Evolutionary conservation across 768 basidiomycete genomes (phyloP).

Genomic region (Galerina sulciceps): DNA sequence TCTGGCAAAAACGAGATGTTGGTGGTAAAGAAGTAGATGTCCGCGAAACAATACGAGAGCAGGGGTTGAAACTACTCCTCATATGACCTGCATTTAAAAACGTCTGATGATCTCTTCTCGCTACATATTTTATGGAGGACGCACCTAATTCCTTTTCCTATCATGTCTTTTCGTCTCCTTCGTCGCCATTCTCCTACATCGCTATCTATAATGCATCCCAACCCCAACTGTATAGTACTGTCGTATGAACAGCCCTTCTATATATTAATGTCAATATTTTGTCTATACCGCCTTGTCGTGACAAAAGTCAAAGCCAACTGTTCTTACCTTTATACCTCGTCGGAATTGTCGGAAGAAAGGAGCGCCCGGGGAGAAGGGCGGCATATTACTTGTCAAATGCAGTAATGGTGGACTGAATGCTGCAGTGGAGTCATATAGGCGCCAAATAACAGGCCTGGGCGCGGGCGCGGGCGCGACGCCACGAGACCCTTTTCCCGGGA

Average conservation of each 20-base stretch:
- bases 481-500: constrained; percentile 6
- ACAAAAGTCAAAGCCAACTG: background rate
- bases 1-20: constrained; percentile 71
- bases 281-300: background rate
- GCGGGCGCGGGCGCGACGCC: constrained; percentile 14
- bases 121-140: constrained; percentile 15
- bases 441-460: constrained; percentile 10
- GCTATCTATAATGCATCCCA: constrained; percentile 6
- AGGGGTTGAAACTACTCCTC: constrained; percentile 52
- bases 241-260: constrained; percentile 11
- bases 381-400: constrained; percentile 4
- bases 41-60: constrained; percentile 60
- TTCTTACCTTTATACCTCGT: background rate
- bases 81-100: constrained; percentile 34
- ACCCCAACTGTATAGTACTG: constrained; percentile 6
- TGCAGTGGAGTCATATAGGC: background rate
- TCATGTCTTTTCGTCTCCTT: background rate
- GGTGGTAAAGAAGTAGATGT: constrained; percentile 59
- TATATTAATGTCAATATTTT: constrained; percentile 10
- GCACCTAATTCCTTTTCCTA: constrained; percentile 21
- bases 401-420: background rate
- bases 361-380: constrained; percentile 20
- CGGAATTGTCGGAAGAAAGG: constrained; percentile 1
- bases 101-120: constrained; percentile 8
- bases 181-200: constrained; percentile 1